Evolutionary conservation across 2,329 filamentous ascomycete species (phyloP).

Genomic region (Ceratocystis smalleyi): DNA sequence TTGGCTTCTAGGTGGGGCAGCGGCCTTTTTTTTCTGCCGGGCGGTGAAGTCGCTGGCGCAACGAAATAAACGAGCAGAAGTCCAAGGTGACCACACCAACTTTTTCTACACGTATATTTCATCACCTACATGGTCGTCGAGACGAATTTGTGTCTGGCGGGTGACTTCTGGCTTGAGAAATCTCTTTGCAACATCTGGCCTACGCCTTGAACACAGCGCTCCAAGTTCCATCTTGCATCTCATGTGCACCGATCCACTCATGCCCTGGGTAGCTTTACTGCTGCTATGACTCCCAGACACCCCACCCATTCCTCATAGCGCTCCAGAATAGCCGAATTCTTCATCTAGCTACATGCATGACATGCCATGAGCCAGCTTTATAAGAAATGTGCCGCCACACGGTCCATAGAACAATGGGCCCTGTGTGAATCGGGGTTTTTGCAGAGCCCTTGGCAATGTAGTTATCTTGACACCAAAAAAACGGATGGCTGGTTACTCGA

Average conservation of each 20-base stretch:
- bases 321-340: not conserved
- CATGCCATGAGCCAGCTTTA: not conserved
- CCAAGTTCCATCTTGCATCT: not conserved
- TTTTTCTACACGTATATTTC: not conserved
- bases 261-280: not conserved
- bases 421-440: too few relatives aligned
- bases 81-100: not conserved
- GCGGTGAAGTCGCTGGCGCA: not conserved
- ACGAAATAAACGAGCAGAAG: not conserved
- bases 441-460: too few relatives aligned
- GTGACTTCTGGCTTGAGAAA: too few relatives aligned
- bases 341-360: not conserved
- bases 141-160: not conserved
- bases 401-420: too few relatives aligned
- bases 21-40: conserved; percentile 1
- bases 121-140: not conserved
- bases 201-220: not conserved
- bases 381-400: too few relatives aligned
- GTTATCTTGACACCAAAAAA: too few relatives aligned
- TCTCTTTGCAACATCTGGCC: too few relatives aligned
- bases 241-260: not conserved
- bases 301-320: not conserved
- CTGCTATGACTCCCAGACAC: not conserved
- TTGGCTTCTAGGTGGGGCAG: not conserved
- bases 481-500: not conserved